phyloP scores from a whole-genome alignment of 2,329 filamentous ascomycete genomes.

The Zymoseptoria ardabiliae region DNA sequence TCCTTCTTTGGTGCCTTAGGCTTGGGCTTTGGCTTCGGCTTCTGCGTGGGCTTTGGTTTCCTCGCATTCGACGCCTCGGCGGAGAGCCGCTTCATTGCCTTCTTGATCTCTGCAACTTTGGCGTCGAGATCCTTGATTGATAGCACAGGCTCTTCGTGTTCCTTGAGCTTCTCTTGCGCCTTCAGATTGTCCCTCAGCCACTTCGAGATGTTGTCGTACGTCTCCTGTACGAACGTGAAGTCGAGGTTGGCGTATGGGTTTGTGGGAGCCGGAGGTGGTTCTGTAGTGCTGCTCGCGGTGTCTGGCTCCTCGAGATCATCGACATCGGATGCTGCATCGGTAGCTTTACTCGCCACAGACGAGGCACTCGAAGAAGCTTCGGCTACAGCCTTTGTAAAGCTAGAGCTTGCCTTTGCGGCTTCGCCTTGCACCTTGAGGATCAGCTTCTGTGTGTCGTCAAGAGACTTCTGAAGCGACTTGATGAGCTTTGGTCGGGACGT shows the following conservation, averaged over 20 bases:
- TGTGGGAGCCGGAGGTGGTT: constrained; percentile 36
- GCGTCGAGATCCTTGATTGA: constrained; percentile 63
- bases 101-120: constrained; percentile 64
- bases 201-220: constrained; percentile 54
- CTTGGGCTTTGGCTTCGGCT: constrained; percentile 16
- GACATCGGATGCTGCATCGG: constrained; percentile 43
- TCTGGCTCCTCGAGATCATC: constrained; percentile 74
- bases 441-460: constrained; percentile 65
- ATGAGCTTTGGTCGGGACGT: constrained; percentile 64
- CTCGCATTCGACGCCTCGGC: constrained; percentile 38
- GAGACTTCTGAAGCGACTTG: constrained; percentile 57
- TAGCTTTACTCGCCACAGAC: constrained; percentile 40
- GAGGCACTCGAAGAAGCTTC: constrained; percentile 14
- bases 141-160: constrained; percentile 67
- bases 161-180: constrained; percentile 62
- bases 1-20: constrained; percentile 9
- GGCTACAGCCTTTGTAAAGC: constrained; percentile 33
- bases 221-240: constrained; percentile 55
- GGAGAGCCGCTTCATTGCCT: constrained; percentile 61
- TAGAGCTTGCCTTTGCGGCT: constrained; percentile 52
- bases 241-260: constrained; percentile 68
- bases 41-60: constrained; percentile 15
- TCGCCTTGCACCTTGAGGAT: constrained; percentile 62
- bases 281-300: constrained; percentile 29
- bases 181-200: constrained; percentile 71